Evolutionary conservation across 176 grass and related monocot species (phyloP), one percentile per base, ranked within the genome.

Genomic region (Aegilops sharonensis): DNA sequence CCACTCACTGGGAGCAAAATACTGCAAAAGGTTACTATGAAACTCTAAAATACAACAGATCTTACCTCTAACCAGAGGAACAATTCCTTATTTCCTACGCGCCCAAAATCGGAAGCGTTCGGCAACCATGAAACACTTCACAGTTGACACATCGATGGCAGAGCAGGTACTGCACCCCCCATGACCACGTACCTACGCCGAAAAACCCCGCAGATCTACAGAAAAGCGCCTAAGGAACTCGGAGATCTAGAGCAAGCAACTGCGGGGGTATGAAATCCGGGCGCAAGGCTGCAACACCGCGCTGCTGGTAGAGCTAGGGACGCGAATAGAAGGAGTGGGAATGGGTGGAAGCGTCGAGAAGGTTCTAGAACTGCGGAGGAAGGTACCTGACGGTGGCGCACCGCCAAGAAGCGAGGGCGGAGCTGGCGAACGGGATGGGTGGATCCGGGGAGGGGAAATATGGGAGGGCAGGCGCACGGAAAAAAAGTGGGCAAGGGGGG

Each of bases 231-330:
- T 17, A 85, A 29, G 25, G 10, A 79, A 54, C 20, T 17, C 34
- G 11, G 69, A 89, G 78, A 85, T 85, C 83, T 85, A 69, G 36
- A 68, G 52, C 70, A 47, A 81, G 42, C 56, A 37, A 21, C 13
- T 30, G 20, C 34, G 24, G 39, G 25, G 50, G 35, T 6, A 10
- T 5, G 32, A 24, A 62, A 62, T 31, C 50, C 27, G 14, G 1
- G 42, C 4, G 65, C 40, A 43, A 63, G 50, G 40, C 9, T 27
- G 42, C 68, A 27, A 24, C 27, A 5, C 43, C 1, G 32, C 13
- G 34, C 52, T 59, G 34, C 25, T 47, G 27, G 56, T 65, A 3
- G 57, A 50, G 36, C 37, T 72, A 17, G 25, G 76, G 59, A 17
- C 43, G 24, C 47, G 10, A 20, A 6, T 20, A 3, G 8, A 42